phyloP scores from a whole-genome alignment of 2,329 filamentous ascomycete genomes.

The Ceratocystis albifundus region DNA sequence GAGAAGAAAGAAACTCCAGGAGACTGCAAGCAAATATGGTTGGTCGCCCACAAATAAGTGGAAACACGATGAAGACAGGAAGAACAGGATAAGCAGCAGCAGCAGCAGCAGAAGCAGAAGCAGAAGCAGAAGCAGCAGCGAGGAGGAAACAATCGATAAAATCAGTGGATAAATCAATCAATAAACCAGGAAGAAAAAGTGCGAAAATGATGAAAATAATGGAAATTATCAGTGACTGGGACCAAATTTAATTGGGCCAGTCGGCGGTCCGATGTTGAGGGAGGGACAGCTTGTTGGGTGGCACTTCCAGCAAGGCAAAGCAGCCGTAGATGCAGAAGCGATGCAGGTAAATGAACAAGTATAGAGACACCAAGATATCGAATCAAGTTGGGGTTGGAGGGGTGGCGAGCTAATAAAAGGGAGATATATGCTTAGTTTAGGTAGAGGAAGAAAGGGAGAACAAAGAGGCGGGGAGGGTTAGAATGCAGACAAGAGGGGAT shows the following conservation, averaged over 20 bases:
- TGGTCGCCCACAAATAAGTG: constrained; percentile 11
- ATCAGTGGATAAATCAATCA: background rate
- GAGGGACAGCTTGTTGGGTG: constrained; percentile 9
- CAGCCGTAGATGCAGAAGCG: background rate
- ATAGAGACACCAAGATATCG: background rate
- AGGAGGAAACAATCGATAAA: background rate
- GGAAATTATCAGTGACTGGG: background rate
- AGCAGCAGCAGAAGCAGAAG: no score
- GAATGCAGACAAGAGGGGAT: constrained; percentile 10
- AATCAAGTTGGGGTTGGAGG: background rate
- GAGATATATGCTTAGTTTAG: background rate
- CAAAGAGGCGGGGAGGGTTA: background rate
- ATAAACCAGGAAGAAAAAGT: constrained; percentile 1
- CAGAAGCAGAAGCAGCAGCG: background rate
- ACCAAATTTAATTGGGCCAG: background rate
- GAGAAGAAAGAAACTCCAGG: constrained; percentile 5
- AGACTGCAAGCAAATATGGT: background rate
- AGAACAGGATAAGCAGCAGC: background rate
- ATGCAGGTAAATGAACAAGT: constrained; percentile 8
- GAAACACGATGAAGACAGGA: constrained; percentile 10
- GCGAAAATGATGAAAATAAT: background rate
- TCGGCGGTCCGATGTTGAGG: background rate
- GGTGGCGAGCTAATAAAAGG: no score
- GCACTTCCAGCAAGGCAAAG: background rate
- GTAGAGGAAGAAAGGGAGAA: background rate